Evolutionary conservation across 768 basidiomycete species (phyloP), one percentile per base, ranked within the genome.

Genomic region (Collybiopsis luxurians): DNA sequence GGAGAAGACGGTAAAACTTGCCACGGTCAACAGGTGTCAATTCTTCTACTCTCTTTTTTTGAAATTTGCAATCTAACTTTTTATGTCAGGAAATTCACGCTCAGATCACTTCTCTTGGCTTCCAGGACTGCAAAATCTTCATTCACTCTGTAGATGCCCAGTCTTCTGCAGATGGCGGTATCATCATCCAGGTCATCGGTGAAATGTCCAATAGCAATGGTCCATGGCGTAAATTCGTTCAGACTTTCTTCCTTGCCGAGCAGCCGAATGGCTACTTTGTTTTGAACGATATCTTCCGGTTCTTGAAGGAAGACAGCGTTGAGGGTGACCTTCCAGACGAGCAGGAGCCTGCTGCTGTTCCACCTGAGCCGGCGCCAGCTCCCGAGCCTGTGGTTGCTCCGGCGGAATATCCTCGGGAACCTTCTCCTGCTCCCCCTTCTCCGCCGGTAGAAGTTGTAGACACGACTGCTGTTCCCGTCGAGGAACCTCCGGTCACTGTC

Each of bases 231-330:
- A 99, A 98, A 77, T 99, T 99, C 66, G 95, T 95, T 11, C 97
- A 99, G 76, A 98, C 96, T 6, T 98, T 99, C 78, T 98, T 99
- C 90, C 88, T 99, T 54, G 97, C 97, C 38, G 95, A 98, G 73
- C 97, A 99, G 75, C 93, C 94, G 13, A 97, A 96, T 64, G 97
- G 97, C 42, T 99, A 98, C 79, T 99, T 96, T 69, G 97, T 99
- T 62, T 87, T 99, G 74, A 99, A 99, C 75, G 97, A 99, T 77
- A 98, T 98, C 78, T 99, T 98, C 87, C 90, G 97, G 59, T 98
- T 97, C 82, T 79, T 99, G 61, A 98, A 97, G 78, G 97, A 98
- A 75, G 95, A 98, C 68, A 76, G 83, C 7, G 87, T 91, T 53
- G 93, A 93, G 62, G 79, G 79, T 27, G 93, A 92, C 55, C 15